A percentile compares a stretch with the other conserved stretches of the same genome.
Conservation (phyloP, 2,329 filamentous ascomycete species). For the Sporothrix schenckii region DNA sequence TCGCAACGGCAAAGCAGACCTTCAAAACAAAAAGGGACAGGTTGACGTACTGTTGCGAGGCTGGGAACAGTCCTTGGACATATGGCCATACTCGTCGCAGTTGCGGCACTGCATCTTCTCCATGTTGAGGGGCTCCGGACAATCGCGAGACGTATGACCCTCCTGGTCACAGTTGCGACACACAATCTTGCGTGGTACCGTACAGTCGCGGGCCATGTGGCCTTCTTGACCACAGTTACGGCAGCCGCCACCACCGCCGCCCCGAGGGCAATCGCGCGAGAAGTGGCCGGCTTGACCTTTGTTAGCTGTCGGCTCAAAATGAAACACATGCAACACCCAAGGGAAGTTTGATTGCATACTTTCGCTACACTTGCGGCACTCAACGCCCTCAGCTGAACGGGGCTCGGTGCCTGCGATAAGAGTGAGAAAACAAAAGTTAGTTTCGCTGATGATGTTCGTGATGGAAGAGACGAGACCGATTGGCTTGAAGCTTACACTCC, state of each 20-base stretch:
- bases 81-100: slow-evolving; percentile 58
- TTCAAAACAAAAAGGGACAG: background rate
- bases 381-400: slow-evolving; percentile 63
- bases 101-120: slow-evolving; percentile 61
- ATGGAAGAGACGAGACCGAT: background rate
- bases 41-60: slow-evolving; percentile 55
- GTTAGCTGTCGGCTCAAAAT: slow-evolving; percentile 8
- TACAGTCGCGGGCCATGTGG: slow-evolving; percentile 64
- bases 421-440: background rate
- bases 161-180: slow-evolving; percentile 65
- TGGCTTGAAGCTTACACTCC: slow-evolving; percentile 51
- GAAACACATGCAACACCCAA: background rate
- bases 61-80: slow-evolving; percentile 55
- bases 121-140: slow-evolving; percentile 53
- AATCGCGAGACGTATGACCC: slow-evolving; percentile 65
- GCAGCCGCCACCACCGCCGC: slow-evolving; percentile 57
- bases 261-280: slow-evolving; percentile 64
- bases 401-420: slow-evolving; percentile 53
- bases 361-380: slow-evolving; percentile 67
- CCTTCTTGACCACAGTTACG: slow-evolving; percentile 67
- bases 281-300: slow-evolving; percentile 59
- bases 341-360: slow-evolving; percentile 48
- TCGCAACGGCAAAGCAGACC: background rate
- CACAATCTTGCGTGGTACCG: slow-evolving; percentile 50
- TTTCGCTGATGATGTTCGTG: background rate